Conservation (phyloP, 2,329 filamentous ascomycete species). For the Zasmidium cellare region DNA sequence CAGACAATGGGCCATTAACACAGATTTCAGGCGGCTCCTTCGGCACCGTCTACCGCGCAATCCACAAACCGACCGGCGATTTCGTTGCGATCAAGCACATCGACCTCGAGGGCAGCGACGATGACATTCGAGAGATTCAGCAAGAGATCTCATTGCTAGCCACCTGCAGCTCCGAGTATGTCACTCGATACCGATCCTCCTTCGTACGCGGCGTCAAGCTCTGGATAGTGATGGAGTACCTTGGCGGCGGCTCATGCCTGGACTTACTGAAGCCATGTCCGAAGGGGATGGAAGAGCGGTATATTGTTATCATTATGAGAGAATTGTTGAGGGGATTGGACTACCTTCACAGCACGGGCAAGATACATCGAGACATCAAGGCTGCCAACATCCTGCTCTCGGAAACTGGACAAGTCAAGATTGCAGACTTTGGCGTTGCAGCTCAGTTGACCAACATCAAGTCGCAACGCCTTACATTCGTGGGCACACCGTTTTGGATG, state of each 20-base stretch:
- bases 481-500: slow-evolving; percentile 98
- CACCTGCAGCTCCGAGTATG: slow-evolving; percentile 89
- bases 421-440: slow-evolving; percentile 95
- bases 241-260: slow-evolving; percentile 91
- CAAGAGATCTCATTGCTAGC: slow-evolving; percentile 94
- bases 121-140: slow-evolving; percentile 97
- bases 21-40: slow-evolving; percentile 76
- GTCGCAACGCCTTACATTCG: slow-evolving; percentile 94
- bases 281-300: slow-evolving; percentile 70
- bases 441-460: slow-evolving; percentile 97
- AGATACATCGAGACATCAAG: slow-evolving; percentile 98
- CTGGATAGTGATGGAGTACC: slow-evolving; percentile 99
- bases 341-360: slow-evolving; percentile 90
- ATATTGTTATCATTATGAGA: slow-evolving; percentile 92
- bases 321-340: slow-evolving; percentile 87
- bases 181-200: slow-evolving; percentile 94
- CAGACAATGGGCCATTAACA: slow-evolving; percentile 5
- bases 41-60: slow-evolving; percentile 94
- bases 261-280: slow-evolving; percentile 89
- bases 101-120: slow-evolving; percentile 96
- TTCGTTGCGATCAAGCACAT: slow-evolving; percentile 98
- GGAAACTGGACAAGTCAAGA: slow-evolving; percentile 81
- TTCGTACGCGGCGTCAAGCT: slow-evolving; percentile 95
- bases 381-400: slow-evolving; percentile 96
- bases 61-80: slow-evolving; percentile 86